Evolutionary conservation across 73 alveolate genomes (phyloP).

Genomic region (Urostyla sp.): DNA sequence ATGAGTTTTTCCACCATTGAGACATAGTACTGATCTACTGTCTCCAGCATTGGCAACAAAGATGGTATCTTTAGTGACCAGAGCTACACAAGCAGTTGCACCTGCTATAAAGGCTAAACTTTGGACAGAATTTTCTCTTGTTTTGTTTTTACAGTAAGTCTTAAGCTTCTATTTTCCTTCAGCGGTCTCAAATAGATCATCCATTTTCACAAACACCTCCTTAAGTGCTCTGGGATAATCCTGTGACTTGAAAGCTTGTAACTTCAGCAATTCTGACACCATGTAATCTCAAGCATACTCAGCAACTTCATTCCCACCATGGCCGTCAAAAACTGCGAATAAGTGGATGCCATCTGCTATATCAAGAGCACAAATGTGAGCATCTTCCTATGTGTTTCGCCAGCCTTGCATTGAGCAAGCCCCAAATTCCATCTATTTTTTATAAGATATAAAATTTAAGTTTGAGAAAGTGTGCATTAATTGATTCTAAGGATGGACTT

Average conservation of each 20-base stretch:
- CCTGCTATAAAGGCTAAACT: constrained; percentile 76
- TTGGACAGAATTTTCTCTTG: background rate
- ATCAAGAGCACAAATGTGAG: constrained; percentile 71
- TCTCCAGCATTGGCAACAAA: constrained; percentile 92
- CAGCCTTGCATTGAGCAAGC: constrained; percentile 94
- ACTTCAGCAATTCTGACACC: constrained; percentile 74
- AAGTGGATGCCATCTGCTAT: constrained; percentile 71
- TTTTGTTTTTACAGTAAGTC: constrained; percentile 33
- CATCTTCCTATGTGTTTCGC: constrained; percentile 87
- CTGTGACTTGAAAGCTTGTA: constrained; percentile 73
- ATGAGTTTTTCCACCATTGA: constrained; percentile 58
- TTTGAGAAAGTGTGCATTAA: background rate
- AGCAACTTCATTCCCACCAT: constrained; percentile 94
- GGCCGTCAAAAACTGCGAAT: constrained; percentile 94
- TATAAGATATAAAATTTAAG: background rate
- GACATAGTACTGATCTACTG: constrained; percentile 75
- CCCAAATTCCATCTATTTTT: constrained; percentile 68
- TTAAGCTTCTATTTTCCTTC: constrained; percentile 82
- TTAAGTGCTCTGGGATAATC: constrained; percentile 83
- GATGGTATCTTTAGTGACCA: constrained; percentile 74
- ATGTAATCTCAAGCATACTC: constrained; percentile 78
- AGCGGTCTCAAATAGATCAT: constrained; percentile 80
- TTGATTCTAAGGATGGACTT: background rate
- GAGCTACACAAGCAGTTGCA: constrained; percentile 83
- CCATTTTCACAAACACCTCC: constrained; percentile 90